Base-by-base conservation (phyloP, 108 stramenopile species). In the Cyclotella sp. region DNA sequence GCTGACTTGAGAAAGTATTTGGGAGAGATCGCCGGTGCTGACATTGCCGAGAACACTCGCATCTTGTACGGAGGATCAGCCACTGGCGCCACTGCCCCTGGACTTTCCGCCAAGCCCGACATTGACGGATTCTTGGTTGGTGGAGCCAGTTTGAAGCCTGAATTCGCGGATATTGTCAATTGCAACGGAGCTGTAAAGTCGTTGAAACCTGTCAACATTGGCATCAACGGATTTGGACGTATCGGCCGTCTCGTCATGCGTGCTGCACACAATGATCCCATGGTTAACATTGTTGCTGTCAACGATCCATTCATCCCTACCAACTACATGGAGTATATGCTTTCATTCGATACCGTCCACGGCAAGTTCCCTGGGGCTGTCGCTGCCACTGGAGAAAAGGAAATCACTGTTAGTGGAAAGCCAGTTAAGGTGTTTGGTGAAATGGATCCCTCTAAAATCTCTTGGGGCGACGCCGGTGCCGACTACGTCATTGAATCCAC, bases 71-170 rank as follows among this genome's bases (percentile, higher is more conserved):
- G 98, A 51, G 98, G 98, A 81, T 92, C 91, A 61, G 98, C 97
- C 75, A 95, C 86, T 65, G 95, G 77, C 12, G 85, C 83, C 47
- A 98, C 95, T 63, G 98, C 97, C 53, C 90, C 95, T 27, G 96
- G 90, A 68, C 94, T 99, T 68, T 95, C 96, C 29, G 80, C 89
- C 52, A 94, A 97, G 91, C 84, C 85, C 28, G 99, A 99, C 86
- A 98, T 99, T 84, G 98, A 99, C 88, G 99, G 99, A 62, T 99
- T 99, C 93, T 87, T 99, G 51, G 99, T 99, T 30, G 99, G 99
- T 22, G 99, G 99, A 39, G 99, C 99, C 27, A 96, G 96, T 28
- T 88, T 99, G 71, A 99, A 99, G 87, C 91, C 95, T 46, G 97
- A 98, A 85, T 96, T 98, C 73, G 94, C 90, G 44, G 96, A 96